Conservation (phyloP, 768 basidiomycete genomes). For the Cystobasidium tubakii region DNA sequence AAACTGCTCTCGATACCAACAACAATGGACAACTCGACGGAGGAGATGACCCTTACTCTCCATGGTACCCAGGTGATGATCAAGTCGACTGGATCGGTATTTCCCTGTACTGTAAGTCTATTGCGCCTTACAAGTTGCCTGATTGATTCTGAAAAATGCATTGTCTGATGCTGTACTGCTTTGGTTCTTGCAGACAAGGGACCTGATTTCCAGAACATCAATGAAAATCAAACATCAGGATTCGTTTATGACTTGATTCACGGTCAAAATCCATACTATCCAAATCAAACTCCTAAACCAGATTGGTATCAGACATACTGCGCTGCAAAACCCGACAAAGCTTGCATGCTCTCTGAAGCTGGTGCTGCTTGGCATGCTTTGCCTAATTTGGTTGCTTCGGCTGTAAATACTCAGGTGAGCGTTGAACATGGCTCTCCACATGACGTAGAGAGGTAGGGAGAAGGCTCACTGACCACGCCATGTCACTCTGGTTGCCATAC, state of each 20-base stretch:
- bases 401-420: slow-evolving; percentile 16
- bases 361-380: slow-evolving; percentile 38
- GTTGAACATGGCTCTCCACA: too few relatives aligned
- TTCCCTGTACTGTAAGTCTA: slow-evolving; percentile 43
- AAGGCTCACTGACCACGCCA: too few relatives aligned
- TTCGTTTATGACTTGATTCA: slow-evolving; percentile 32
- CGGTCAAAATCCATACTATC: slow-evolving; percentile 36
- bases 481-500: not conserved
- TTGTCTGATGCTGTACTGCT: too few relatives aligned
- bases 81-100: slow-evolving; percentile 47
- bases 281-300: slow-evolving; percentile 6
- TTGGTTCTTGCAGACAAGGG: slow-evolving; percentile 39
- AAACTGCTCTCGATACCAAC: slow-evolving; percentile 45
- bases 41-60: slow-evolving; percentile 44
- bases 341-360: slow-evolving; percentile 38
- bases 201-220: slow-evolving; percentile 38
- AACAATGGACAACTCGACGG: slow-evolving; percentile 40
- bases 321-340: slow-evolving; percentile 38
- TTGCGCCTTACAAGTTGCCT: too few relatives aligned
- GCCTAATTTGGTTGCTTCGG: slow-evolving; percentile 9
- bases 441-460: too few relatives aligned
- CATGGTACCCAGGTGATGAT: slow-evolving; percentile 46
- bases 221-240: slow-evolving; percentile 30
- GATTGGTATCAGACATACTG: slow-evolving; percentile 44
- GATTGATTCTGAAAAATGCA: too few relatives aligned